Conservation (phyloP, 306 rosid species). For the Citrullus mucosospermus region DNA sequence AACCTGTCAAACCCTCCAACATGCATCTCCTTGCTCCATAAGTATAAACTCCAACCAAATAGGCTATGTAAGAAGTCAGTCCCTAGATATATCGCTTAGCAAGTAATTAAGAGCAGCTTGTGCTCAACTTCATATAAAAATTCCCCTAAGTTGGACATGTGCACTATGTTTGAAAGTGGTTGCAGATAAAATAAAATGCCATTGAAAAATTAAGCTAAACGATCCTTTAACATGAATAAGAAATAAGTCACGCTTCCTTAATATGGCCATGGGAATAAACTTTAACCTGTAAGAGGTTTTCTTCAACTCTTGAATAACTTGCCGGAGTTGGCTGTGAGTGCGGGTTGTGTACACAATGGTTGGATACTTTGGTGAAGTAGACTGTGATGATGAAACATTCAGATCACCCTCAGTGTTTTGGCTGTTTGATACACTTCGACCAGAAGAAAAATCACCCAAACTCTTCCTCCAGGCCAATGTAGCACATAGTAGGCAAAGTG, state of each 20-base stretch:
- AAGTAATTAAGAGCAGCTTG: not conserved
- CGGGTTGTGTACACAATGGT: conserved; percentile 74
- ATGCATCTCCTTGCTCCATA: not conserved
- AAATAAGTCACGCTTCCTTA: not conserved
- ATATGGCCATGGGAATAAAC: not conserved
- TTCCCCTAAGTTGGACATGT: not conserved
- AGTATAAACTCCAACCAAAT: not conserved
- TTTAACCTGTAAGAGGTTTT: conserved; percentile 71
- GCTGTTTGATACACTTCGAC: conserved; percentile 22
- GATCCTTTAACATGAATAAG: not conserved
- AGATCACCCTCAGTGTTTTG: conserved; percentile 25
- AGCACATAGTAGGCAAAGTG: conserved; percentile 91
- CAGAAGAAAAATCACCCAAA: conserved; percentile 66
- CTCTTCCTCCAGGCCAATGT: conserved; percentile 90
- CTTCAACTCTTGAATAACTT: conserved; percentile 81
- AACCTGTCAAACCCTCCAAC: not conserved
- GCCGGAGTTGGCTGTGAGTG: conserved; percentile 97
- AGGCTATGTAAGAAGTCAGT: not conserved
- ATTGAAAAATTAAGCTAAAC: not conserved
- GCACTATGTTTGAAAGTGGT: not conserved
- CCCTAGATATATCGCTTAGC: not conserved
- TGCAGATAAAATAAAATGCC: not conserved
- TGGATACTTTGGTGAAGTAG: conserved; percentile 28
- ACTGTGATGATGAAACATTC: conserved; percentile 27
- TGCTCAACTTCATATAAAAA: not conserved